Evolutionary conservation across 805 yeast species (phyloP), one percentile per base, ranked within the genome.

Genomic region (Candida railenensis): DNA sequence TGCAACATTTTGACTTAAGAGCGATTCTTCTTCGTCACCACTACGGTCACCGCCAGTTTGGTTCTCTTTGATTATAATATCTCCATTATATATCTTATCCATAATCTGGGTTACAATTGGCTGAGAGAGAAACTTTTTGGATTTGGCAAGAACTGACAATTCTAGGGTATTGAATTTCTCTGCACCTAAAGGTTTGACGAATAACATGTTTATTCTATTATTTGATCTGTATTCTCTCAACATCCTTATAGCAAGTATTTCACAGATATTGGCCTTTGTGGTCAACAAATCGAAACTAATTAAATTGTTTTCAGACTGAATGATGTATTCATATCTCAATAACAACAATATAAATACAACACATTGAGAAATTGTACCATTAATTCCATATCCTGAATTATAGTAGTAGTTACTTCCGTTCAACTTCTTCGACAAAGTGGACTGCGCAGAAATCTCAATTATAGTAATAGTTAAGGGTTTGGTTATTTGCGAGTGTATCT

Each of bases 181-280:
- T 20, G 65, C 65, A 2, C 68, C 66, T 55, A 79, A 58, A 0
- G 84, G 83, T 42, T 71, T 72, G 7, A 63, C 53, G 55, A 79
- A 77, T 15, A 80, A 57, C 22, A 74, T 62, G 50, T 74, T 70
- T 36, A 78, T 73, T 37, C 81, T 57, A 45, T 69, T 73, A 28
- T 58, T 62, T 2, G 71, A 64, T 37, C 65, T 66, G 50, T 71
- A 76, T 46, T 76, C 82, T 39, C 76, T 61, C 25, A 79, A 62
- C 57, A 80, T 66, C 49, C 80, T 63, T 18, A 77, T 65, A 2
- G 83, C 80, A 32, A 78, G 61, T n/a, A 76, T 53, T 57, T 80
- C 84, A 53, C 84, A 80, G 3, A 78, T 65, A 46, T 63, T 70
- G 30, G 82, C 73, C 44, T 80, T 71, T 2, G 83, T 77, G 12